A percentile compares a stretch with the other conserved stretches of the same genome.
Conservation (phyloP, 257 asterid genomes). For the Solanum chilense region DNA sequence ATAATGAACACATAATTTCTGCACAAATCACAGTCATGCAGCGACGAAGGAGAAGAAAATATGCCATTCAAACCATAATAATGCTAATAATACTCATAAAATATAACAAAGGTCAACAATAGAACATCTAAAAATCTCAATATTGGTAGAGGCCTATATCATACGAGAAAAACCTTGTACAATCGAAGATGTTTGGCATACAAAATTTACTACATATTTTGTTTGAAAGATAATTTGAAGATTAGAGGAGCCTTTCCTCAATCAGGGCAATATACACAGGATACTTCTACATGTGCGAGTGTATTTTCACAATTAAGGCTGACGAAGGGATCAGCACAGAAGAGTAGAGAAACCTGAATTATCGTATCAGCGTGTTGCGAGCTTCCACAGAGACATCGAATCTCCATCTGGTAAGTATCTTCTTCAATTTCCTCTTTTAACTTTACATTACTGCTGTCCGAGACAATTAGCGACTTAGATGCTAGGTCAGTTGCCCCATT, state of each 20-base stretch:
- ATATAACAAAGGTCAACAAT: neutral
- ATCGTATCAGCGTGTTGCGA: slow-evolving; percentile 50
- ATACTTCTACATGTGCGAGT: neutral
- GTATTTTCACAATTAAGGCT: neutral
- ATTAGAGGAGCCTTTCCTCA: neutral
- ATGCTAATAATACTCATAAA: neutral
- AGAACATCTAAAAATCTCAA: neutral
- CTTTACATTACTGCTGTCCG: slow-evolving; percentile 44
- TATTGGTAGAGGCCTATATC: neutral
- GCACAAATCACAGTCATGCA: neutral
- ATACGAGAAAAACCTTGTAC: neutral
- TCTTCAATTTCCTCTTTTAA: slow-evolving; percentile 58
- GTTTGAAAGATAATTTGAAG: neutral
- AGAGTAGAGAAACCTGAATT: slow-evolving; percentile 45
- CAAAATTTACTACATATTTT: neutral
- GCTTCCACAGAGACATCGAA: slow-evolving; percentile 84
- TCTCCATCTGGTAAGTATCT: slow-evolving; percentile 49
- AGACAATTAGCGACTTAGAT: slow-evolving; percentile 46
- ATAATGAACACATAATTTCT: neutral
- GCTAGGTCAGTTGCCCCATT: slow-evolving; percentile 9
- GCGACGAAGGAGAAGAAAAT: neutral
- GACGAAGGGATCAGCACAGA: neutral
- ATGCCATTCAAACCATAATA: neutral
- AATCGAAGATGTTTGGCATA: neutral
- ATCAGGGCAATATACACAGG: neutral